Conservation (phyloP, 2,329 filamentous ascomycete species). For the Pseudogymnoascus sp. region DNA sequence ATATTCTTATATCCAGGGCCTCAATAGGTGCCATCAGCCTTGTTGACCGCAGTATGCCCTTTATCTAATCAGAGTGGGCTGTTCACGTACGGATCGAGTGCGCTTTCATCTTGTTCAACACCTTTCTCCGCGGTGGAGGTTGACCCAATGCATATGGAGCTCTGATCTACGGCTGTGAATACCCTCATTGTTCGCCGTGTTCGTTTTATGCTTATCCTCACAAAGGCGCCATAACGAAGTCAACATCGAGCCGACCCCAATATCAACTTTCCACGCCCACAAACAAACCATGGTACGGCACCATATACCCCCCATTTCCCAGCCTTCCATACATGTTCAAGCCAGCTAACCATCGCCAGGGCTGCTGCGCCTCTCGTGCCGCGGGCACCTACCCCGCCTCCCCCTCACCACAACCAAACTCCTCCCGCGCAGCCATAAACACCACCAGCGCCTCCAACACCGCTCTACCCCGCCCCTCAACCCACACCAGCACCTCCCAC, state of each 20-base stretch:
- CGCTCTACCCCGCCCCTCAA: conserved; percentile 21
- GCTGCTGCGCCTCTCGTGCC: neutral
- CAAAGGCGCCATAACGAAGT: neutral
- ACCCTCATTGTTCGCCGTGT: neutral
- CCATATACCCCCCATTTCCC: neutral
- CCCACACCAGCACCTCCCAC: conserved; percentile 15
- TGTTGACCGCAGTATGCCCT: neutral
- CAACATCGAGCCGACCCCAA: neutral
- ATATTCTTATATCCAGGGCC: neutral
- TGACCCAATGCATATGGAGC: neutral
- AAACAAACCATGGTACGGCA: neutral
- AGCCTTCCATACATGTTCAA: neutral
- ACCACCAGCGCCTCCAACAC: conserved; percentile 20
- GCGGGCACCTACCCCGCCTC: neutral
- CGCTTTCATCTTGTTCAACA: neutral
- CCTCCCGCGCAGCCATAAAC: neutral
- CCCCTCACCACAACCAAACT: neutral
- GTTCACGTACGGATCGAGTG: neutral
- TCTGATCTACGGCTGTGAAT: neutral
- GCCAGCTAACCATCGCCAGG: neutral
- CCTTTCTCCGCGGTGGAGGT: neutral
- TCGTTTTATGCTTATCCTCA: neutral
- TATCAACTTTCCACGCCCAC: neutral
- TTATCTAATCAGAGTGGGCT: neutral
- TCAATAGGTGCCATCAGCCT: neutral